Conservation (phyloP, 2,329 filamentous ascomycete genomes). For the Monilinia fructigena region DNA sequence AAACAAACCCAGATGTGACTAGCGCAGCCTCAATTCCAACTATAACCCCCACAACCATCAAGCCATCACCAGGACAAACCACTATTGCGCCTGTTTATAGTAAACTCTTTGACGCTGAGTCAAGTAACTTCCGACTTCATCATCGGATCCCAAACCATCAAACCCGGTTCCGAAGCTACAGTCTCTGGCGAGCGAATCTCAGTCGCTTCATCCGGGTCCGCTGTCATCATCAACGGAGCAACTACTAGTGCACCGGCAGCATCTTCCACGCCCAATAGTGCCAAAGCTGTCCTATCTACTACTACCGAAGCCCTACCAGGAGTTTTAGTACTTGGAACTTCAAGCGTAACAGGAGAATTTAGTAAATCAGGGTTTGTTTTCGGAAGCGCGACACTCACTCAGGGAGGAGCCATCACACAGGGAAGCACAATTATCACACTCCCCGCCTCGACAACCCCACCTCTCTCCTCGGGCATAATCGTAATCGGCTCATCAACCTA, state of each 20-base stretch:
- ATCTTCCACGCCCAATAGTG: neutral
- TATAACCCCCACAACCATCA: slow-evolving; percentile 13
- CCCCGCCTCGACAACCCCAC: neutral
- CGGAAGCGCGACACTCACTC: slow-evolving; percentile 26
- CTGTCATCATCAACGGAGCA: slow-evolving; percentile 31
- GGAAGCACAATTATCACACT: slow-evolving; percentile 16
- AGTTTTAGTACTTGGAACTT: slow-evolving; percentile 30
- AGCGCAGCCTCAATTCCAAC: neutral
- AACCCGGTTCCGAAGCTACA: slow-evolving; percentile 33
- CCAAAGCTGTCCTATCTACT: slow-evolving; percentile 9
- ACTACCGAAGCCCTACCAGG: slow-evolving; percentile 19
- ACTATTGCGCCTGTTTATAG: slow-evolving; percentile 28
- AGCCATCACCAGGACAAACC: slow-evolving; percentile 21
- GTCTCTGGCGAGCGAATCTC: slow-evolving; percentile 32
- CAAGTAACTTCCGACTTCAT: slow-evolving; percentile 29
- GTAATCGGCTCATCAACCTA: slow-evolving; percentile 22
- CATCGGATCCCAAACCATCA: slow-evolving; percentile 33
- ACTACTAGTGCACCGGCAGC: slow-evolving; percentile 18
- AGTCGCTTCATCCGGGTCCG: slow-evolving; percentile 27
- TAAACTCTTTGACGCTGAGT: slow-evolving; percentile 31
- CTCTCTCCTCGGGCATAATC: neutral
- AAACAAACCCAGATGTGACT: neutral
- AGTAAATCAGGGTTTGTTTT: slow-evolving; percentile 22
- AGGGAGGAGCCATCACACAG: slow-evolving; percentile 26
- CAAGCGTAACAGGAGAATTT: slow-evolving; percentile 31